A percentile compares a stretch with the other conserved stretches of the same genome.
These are phyloP conservation scores for Aspergillus ochraceoroseus DNA, from an alignment of 2,329 filamentous ascomycete species.

Conservation along the genomic window DNA sequence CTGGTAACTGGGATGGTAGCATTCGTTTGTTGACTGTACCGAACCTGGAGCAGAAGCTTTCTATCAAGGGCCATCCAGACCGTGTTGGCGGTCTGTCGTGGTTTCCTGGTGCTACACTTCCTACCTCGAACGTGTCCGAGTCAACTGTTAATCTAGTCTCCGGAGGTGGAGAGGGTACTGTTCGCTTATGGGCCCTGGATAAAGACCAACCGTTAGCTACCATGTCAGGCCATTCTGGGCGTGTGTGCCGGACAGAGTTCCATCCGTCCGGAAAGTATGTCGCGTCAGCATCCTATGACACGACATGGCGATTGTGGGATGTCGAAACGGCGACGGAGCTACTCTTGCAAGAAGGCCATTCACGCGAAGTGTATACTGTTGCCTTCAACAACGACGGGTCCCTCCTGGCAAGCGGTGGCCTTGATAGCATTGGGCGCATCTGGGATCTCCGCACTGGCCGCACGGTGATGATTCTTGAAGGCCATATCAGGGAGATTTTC, in stretches of 20 bases:
- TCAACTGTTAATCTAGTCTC: slow-evolving; percentile 80
- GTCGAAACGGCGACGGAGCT: slow-evolving; percentile 79
- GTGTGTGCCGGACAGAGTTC: slow-evolving; percentile 89
- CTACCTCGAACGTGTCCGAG: slow-evolving; percentile 64
- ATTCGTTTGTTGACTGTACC: slow-evolving; percentile 83
- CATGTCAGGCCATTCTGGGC: slow-evolving; percentile 74
- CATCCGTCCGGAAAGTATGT: slow-evolving; percentile 87
- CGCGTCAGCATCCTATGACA: slow-evolving; percentile 91
- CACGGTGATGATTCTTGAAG: slow-evolving; percentile 92
- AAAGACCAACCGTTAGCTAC: slow-evolving; percentile 81
- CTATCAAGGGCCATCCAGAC: slow-evolving; percentile 77
- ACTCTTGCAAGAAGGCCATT: slow-evolving; percentile 88
- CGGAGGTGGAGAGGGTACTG: slow-evolving; percentile 78
- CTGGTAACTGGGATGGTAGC: slow-evolving; percentile 88
- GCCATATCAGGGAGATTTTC: slow-evolving; percentile 89
- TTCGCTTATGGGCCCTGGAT: slow-evolving; percentile 85
- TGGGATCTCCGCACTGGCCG: slow-evolving; percentile 92
- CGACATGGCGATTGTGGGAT: slow-evolving; percentile 96
- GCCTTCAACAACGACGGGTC: slow-evolving; percentile 90
- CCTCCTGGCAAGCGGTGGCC: slow-evolving; percentile 80
- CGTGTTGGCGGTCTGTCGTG: slow-evolving; percentile 87
- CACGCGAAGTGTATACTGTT: slow-evolving; percentile 83
- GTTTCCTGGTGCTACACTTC: slow-evolving; percentile 75
- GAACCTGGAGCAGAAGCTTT: slow-evolving; percentile 69
- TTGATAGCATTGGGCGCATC: slow-evolving; percentile 89